Percentiles rank a stretch among this genome's conserved stretches.
Conservation (phyloP, 352 stramenopile species). For the Phytophthora pistaciae region DNA sequence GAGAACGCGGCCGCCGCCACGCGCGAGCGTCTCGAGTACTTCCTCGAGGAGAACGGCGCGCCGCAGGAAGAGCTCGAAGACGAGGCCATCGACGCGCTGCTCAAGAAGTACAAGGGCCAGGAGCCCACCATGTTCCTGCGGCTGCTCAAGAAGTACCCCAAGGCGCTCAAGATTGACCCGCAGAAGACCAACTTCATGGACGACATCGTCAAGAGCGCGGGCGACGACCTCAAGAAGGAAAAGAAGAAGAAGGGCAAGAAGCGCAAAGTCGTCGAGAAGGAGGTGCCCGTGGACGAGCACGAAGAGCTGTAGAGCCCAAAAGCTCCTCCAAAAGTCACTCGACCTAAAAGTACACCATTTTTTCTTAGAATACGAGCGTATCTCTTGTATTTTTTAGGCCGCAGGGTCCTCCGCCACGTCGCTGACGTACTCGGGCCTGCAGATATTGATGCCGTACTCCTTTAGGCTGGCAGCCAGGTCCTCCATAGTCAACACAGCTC, state of each 20-base stretch:
- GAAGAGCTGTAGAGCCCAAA: constrained; percentile 36
- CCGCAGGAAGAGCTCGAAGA: constrained; percentile 45
- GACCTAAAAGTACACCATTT: constrained; percentile 11
- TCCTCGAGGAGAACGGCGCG: constrained; percentile 57
- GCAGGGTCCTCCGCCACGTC: constrained; percentile 53
- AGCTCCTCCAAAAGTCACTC: neutral
- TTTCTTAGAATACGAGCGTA: constrained; percentile 1
- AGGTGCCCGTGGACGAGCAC: constrained; percentile 41
- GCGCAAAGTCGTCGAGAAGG: constrained; percentile 23
- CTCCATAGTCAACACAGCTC: constrained; percentile 75
- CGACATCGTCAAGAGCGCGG: constrained; percentile 43
- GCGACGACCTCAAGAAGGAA: constrained; percentile 27
- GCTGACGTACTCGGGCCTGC: constrained; percentile 85
- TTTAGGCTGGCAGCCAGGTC: constrained; percentile 79
- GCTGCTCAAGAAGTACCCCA: constrained; percentile 66
- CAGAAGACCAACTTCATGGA: constrained; percentile 70
- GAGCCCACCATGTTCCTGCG: constrained; percentile 72
- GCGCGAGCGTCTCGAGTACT: constrained; percentile 64
- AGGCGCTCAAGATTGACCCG: constrained; percentile 58
- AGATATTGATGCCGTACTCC: constrained; percentile 84
- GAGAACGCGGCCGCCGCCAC: constrained; percentile 34
- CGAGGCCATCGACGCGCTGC: constrained; percentile 53
- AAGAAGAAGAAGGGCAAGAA: constrained; percentile 26
- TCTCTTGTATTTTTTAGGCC: constrained; percentile 12
- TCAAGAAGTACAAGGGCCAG: constrained; percentile 74